Evolutionary conservation across 345 rosid genomes (phyloP), one percentile per base, ranked within the genome.

Genomic region (Heritiera littoralis): DNA sequence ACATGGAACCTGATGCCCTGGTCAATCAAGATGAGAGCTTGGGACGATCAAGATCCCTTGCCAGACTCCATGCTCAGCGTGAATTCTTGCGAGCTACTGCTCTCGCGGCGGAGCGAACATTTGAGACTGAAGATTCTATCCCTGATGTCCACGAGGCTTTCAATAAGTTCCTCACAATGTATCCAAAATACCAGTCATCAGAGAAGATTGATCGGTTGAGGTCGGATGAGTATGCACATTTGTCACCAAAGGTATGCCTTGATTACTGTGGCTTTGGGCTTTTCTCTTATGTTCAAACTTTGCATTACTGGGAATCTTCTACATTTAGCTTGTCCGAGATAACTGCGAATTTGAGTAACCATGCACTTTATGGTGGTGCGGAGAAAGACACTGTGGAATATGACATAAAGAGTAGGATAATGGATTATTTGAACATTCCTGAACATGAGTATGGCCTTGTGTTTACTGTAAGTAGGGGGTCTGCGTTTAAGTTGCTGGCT

Each of bases 401-500:
- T 83, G 95, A 93, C 86, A 90, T 97, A 79, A 97, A 97, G 90
- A 71, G 85, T 79, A 90, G 91, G 91, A 97, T 94, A 13, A 93
- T 97, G 98, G 98, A 97, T 84, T 89, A 92, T 85, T 82, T 97
- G 91, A 97, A 94, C 85, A 97, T 97, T 60, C 99, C 98, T 63
- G 98, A 94, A 87, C 89, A 84, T 78, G 99, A 97, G 68, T 94
- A 97, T 80, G 98, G 99, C 70, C 98, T 97, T 85, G 99, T 97
- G 54, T 97, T 97, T 76, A 97, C 98, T 9, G 98, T 93, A n/a
- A 97, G 99, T 82, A 91, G 99, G 86, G 98, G 99, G n/a, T 97
- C 98, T 40, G 98, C 98, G 9, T 97, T 94, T 70, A 94, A 91
- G 81, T 87, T 97, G 84, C 90, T 97, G 23, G 98, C 98, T 0